These are phyloP conservation scores for Cladorrhinum sp. DNA, from an alignment of 2,329 filamentous ascomycete genomes.

Conservation along the genomic window DNA sequence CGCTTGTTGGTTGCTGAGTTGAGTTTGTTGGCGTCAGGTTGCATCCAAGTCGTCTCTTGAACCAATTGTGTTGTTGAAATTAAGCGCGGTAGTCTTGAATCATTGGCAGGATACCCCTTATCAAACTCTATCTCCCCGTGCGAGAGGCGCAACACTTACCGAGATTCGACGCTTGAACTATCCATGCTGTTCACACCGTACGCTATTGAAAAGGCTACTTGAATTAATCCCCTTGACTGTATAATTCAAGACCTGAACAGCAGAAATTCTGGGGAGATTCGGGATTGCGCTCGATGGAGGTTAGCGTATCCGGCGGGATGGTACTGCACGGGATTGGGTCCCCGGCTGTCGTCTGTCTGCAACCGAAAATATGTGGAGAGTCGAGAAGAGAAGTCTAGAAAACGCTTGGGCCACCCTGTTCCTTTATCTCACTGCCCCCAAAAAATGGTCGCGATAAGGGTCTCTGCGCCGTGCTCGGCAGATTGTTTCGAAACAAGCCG, in stretches of 20 bases:
- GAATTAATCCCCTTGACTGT: too few species aligned
- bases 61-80: neutral
- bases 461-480: constrained; percentile 17
- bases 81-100: neutral
- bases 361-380: neutral
- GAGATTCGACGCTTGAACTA: neutral
- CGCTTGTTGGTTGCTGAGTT: neutral
- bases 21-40: neutral
- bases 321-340: constrained; percentile 9
- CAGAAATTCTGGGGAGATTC: neutral
- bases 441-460: neutral
- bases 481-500: constrained; percentile 16
- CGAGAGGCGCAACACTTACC: neutral
- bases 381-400: too few species aligned
- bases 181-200: neutral
- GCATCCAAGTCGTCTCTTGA: neutral
- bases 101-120: neutral
- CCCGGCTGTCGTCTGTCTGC: neutral
- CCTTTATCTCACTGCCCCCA: neutral
- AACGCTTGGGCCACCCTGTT: neutral
- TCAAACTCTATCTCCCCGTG: neutral
- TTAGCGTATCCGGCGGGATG: constrained; percentile 11
- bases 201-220: neutral
- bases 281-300: neutral
- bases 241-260: too few species aligned